Conservation (phyloP, 1,284 basidiomycete species). For the Irpex sp. region DNA sequence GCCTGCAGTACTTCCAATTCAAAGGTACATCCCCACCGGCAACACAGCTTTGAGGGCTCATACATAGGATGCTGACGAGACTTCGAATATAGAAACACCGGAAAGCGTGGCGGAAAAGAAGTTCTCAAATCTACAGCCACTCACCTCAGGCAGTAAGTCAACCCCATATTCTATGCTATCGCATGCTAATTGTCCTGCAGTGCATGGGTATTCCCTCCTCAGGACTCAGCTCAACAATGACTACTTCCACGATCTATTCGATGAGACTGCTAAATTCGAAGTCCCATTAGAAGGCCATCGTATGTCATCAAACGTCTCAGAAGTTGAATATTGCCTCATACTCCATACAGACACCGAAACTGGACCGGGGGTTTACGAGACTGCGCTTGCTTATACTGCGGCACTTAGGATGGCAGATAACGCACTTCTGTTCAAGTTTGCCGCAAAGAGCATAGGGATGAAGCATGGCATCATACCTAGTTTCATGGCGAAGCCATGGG, state of each 20-base stretch:
- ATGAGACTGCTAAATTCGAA: conserved; percentile 71
- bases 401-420: conserved; percentile 92
- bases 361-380: conserved; percentile 91
- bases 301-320: conserved; percentile 36
- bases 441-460: conserved; percentile 92
- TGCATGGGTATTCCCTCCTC: conserved; percentile 92
- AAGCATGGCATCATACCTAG: conserved; percentile 86
- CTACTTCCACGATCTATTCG: conserved; percentile 90
- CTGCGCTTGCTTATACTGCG: conserved; percentile 88
- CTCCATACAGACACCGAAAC: conserved; percentile 85
- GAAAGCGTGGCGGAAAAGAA: conserved; percentile 74
- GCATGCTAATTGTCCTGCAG: conserved; percentile 35
- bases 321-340: not conserved
- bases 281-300: conserved; percentile 91
- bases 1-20: conserved; percentile 87
- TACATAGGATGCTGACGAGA: not conserved
- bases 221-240: conserved; percentile 84
- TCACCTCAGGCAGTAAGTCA: conserved; percentile 87
- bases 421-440: conserved; percentile 88
- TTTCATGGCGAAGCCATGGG: conserved; percentile 99
- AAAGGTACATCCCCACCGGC: conserved; percentile 49
- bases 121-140: conserved; percentile 69
- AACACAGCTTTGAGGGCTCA: not conserved
- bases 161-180: not conserved
- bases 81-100: conserved; percentile 65